Evolutionary conservation across 495 filamentous ascomycete species (phyloP).

Genomic region (Penicillium crystallinum): DNA sequence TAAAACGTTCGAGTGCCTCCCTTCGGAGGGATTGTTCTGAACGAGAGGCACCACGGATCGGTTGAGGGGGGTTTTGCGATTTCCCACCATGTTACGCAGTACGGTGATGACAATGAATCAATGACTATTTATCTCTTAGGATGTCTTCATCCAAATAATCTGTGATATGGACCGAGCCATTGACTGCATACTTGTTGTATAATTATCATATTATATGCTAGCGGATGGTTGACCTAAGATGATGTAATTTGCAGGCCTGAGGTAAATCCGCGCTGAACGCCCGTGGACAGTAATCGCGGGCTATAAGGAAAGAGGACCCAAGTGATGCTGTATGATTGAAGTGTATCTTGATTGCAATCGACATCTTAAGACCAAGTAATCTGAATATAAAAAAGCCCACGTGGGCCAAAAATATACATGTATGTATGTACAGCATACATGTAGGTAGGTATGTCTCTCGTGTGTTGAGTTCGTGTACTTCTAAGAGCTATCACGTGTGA

Average conservation of each 20-base stretch:
- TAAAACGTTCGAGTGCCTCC: conserved; percentile 8
- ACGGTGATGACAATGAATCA: conserved; percentile 15
- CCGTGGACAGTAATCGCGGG: no score
- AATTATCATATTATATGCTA: background rate
- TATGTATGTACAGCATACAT: no score
- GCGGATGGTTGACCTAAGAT: background rate
- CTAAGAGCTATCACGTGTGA: conserved; percentile 19
- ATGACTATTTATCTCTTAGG: conserved; percentile 7
- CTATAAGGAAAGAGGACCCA: no score
- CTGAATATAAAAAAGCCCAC: background rate
- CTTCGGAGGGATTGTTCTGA: conserved; percentile 14
- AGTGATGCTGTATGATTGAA: no score
- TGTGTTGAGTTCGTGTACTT: background rate
- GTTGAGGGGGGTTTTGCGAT: background rate
- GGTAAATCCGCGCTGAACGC: no score
- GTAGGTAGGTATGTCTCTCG: background rate
- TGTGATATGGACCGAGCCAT: background rate
- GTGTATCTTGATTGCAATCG: no score
- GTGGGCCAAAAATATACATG: background rate
- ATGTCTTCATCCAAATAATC: background rate
- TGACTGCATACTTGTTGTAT: background rate
- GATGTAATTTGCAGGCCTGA: no score
- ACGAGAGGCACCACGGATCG: conserved; percentile 16
- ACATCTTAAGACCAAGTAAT: no score
- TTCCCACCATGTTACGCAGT: conserved; percentile 2